Conservation (phyloP, 2,329 filamentous ascomycete species). For the Aspergillus floridensis region DNA sequence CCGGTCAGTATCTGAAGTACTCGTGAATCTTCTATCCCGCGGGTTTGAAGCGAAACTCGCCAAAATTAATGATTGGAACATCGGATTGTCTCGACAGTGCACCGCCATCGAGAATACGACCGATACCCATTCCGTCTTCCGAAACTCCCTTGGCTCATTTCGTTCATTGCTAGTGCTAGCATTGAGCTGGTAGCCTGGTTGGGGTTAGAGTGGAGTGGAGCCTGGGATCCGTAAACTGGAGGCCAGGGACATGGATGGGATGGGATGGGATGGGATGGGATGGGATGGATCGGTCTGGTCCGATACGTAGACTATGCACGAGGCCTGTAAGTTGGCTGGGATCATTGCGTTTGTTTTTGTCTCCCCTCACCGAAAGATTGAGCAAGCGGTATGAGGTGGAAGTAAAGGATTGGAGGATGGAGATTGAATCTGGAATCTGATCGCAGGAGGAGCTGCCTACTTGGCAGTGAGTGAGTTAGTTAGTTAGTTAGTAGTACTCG, state of each 20-base stretch:
- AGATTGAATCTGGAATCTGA: background rate
- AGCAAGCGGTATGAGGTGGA: constrained; percentile 1
- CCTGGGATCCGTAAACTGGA: constrained; percentile 2
- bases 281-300: background rate
- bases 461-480: background rate
- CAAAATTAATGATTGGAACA: background rate
- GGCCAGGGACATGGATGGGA: constrained; percentile 3
- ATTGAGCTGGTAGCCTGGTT: background rate
- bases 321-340: background rate
- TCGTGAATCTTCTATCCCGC: background rate
- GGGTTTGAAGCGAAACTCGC: background rate
- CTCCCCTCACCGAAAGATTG: constrained; percentile 6
- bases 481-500: no score
- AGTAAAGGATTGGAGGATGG: background rate
- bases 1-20: background rate
- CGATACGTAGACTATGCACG: background rate
- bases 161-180: background rate
- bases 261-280: no score
- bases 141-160: background rate
- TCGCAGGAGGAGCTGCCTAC: background rate
- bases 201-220: constrained; percentile 3
- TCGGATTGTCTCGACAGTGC: background rate
- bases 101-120: no score
- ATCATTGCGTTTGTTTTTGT: background rate
- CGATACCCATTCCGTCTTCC: background rate